Evolutionary conservation across 352 stramenopile genomes (phyloP), one percentile per base, ranked within the genome.

Genomic region (Halophytophthora batemanensis): DNA sequence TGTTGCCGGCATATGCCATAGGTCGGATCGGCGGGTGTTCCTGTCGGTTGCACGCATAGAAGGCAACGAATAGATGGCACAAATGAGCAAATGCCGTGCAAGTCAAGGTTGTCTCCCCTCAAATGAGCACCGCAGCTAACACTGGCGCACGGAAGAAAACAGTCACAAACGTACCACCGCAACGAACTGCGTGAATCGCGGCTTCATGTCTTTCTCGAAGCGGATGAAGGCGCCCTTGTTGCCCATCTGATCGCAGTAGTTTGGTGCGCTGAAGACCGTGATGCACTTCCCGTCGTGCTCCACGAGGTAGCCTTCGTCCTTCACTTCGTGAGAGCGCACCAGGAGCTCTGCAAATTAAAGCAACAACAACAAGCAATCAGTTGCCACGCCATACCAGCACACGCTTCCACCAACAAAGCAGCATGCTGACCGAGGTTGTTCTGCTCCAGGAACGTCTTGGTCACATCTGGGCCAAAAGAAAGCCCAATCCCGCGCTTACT

Each of bases 221-320:
- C 96, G 93, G 67, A 99, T 99, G 66, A 99, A 98, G 11, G 96
- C 97, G 42, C 96, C 97, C 74, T 99, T 99, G 73, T 99, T 99
- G 42, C 96, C 97, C 96, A 99, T 99, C 52, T 97, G 88, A 59
- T 98, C 94, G 69, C 97, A 99, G 72, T 99, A 99, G 69, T 99
- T 99, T 11, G 97, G 96, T 35, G 97, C 97, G 23, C 83, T 98
- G 65, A 99, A 99, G 25, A 99, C 94, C 8, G 97, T 99, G 61
- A 99, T 99, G 54, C 96, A 99, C 66, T 98, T 98, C 46, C 97
- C 97, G 43, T 98, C 96, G 77, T 99, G 97, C 75, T 99, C 97
- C 15, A 99, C 93, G 48, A 99, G 74, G 71, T 99, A 99, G 19
- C 97, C 97, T 62, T 99, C 96, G 66, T 99, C 96, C 65, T 98